Conservation (phyloP, 1,139 yeast genomes). For the Hemisphaericaspora xylofermentans region DNA sequence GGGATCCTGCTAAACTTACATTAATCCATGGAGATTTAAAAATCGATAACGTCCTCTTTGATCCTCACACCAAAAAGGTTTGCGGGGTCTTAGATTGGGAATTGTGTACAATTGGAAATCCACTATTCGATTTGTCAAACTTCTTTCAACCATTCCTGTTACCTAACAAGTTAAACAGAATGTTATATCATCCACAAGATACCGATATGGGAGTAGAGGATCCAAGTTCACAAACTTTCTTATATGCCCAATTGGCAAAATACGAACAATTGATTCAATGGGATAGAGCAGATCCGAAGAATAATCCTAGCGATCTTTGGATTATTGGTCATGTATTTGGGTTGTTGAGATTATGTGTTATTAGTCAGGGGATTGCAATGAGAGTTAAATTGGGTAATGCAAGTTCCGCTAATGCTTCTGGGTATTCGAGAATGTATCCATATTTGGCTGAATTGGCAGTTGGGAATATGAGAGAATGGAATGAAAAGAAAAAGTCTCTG, state of each 20-base stretch:
- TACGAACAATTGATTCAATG: slow-evolving; percentile 22
- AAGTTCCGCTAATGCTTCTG: slow-evolving; percentile 54
- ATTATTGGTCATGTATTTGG: slow-evolving; percentile 60
- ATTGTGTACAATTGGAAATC: slow-evolving; percentile 66
- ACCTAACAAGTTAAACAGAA: slow-evolving; percentile 35
- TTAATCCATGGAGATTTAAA: slow-evolving; percentile 71
- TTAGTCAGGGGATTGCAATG: slow-evolving; percentile 68
- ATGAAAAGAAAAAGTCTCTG: slow-evolving; percentile 2
- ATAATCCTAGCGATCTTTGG: slow-evolving; percentile 50
- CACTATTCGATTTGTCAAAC: slow-evolving; percentile 62
- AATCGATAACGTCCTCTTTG: slow-evolving; percentile 60
- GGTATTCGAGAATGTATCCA: slow-evolving; percentile 45
- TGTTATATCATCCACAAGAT: slow-evolving; percentile 30
- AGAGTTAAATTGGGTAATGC: slow-evolving; percentile 59
- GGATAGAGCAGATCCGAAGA: slow-evolving; percentile 32
- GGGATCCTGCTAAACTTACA: slow-evolving; percentile 46
- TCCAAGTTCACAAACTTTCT: slow-evolving; percentile 24
- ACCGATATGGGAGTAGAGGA: slow-evolving; percentile 38
- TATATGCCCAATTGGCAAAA: slow-evolving; percentile 26
- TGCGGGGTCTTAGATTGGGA: slow-evolving; percentile 70
- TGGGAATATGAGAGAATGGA: slow-evolving; percentile 14
- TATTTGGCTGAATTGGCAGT: slow-evolving; percentile 41
- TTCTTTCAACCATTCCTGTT: slow-evolving; percentile 57
- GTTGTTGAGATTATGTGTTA: slow-evolving; percentile 56
- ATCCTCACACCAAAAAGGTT: slow-evolving; percentile 48